Evolutionary conservation across 495 filamentous ascomycete species (phyloP), one percentile per base, ranked within the genome.

Genomic region (Penicillium waksmanii): DNA sequence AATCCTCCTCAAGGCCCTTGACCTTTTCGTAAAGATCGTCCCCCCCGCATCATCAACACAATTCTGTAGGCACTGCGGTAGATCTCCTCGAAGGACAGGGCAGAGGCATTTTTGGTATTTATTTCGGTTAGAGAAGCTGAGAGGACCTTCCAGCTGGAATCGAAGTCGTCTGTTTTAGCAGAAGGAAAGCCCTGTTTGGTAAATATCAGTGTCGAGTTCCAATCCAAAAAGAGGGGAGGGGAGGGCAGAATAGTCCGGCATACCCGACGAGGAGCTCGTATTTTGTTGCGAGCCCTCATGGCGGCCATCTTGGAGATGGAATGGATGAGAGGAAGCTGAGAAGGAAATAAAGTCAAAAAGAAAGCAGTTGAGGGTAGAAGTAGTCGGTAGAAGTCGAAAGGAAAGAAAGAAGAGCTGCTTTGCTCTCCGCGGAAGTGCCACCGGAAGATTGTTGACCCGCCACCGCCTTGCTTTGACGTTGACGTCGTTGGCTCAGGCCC

Each of bases 41-140:
- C n/a, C 93, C 93, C 94, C 61, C 90, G 85, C 75, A 90, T 92
- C 72, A 88, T 89, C 51, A 97, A 74, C 0, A 97, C 93, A n/a
- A 98, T 89, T 72, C 91, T 90, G 73, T 99, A 99, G n/a, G 91
- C 91, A 50, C 90, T 91, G 38, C 96, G 91, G 75, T 99, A 99
- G 0, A 98, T 84, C 58, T 94, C 88, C 74, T 99, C 96, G 75
- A 96, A 99, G 1, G 94, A 97, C 3, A 99, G 83, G 3, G 81
- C 74, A 11, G 93, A 96, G 54, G 92, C 92, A 71, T 97, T 93
- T 71, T 96, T 94, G 17, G 84, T 91, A 73, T 98, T 92, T 40
- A 99, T 98, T 66, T 96, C 89, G 52, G 71, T 79, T 23, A 98
- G 80, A 9, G 95, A 91, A 5, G 84, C 79, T 1, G 84, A 79